Base-by-base conservation (phyloP, 1,139 yeast genomes). In the Saccharomyces hybrid region DNA sequence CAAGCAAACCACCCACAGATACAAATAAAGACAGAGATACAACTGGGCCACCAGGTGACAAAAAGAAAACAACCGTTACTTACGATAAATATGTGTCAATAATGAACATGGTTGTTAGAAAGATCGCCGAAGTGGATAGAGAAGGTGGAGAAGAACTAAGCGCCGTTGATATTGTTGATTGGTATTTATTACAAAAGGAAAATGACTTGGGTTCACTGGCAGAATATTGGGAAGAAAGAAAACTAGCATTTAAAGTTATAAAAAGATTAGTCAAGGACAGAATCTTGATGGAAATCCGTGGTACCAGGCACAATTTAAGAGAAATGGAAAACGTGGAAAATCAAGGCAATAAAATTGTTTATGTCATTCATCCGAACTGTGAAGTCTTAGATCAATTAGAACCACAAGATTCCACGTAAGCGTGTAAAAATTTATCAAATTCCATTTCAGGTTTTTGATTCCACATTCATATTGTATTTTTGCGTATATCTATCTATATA, bases 331-430 rank as follows among this genome's bases (percentile, higher is more conserved):
- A 64, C 34, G 54, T 47, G 32, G 67, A 62, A n/a, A 65, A 57
- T 49, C 63, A 59, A 54, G 67, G 63, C 6, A 70, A 69, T 1
- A 72, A 75, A 49, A 71, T 75, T 54, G 75, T 85, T 42, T 89
- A 86, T 66, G 89, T 89, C 44, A 76, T 90, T 57, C 98, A 93
- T 75, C 98, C 98, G 54, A 91, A 93, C 70, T 87, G 91, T 73
- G 86, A 89, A 19, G 81, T 86, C 57, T 77, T 84, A 61, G 93
- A 85, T 58, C 44, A 38, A 19, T 38, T 38, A 42, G 58, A 59
- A 48, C 57, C 58, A 38, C 59, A 55, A 38, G 57, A 42, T 48
- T 55, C 52, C 48, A 19, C 16, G 19, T 16, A 12, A 42, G 4
- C 28, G 3, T 19, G 31, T 26, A 4, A 16, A 16, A 4, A 8